Evolutionary conservation across 2,329 filamentous ascomycete genomes (phyloP).

Genomic region (Alternaria metachromatica): DNA sequence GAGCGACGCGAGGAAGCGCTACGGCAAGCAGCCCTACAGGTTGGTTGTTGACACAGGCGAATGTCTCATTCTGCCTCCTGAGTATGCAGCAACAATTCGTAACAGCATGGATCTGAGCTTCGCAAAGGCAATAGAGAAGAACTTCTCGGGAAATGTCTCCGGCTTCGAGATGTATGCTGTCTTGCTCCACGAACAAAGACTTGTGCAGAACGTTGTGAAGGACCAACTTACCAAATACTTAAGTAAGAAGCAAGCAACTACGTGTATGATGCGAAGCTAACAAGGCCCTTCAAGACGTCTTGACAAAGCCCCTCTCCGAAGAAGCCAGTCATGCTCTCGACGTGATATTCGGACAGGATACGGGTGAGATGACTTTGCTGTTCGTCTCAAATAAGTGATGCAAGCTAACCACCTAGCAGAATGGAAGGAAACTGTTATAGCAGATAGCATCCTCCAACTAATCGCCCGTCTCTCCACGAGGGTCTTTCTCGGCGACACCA

Average conservation of each 20-base stretch:
- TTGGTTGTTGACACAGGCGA: neutral
- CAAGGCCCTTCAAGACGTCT: neutral
- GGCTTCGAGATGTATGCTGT: neutral
- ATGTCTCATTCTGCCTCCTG: neutral
- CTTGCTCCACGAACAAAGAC: neutral
- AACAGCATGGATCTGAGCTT: neutral
- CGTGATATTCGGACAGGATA: neutral
- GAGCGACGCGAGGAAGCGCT: neutral
- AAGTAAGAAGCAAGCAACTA: neutral
- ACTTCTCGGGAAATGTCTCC: neutral
- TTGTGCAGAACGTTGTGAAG: neutral
- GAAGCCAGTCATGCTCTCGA: neutral
- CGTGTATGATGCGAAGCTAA: neutral
- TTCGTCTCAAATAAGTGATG: neutral
- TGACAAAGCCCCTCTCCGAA: neutral
- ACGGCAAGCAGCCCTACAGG: conserved; percentile 1
- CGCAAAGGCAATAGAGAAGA: neutral
- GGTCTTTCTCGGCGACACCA: conserved; percentile 45
- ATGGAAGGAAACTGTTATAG: neutral
- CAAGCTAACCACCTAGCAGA: neutral
- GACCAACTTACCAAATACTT: conserved; percentile 1
- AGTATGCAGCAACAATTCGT: neutral
- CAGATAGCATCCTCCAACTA: neutral
- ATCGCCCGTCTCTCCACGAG: conserved; percentile 1
- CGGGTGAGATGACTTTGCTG: neutral